Evolutionary conservation across 768 basidiomycete species (phyloP), one percentile per base, ranked within the genome.

Genomic region (Pleurotus cornucopiae): DNA sequence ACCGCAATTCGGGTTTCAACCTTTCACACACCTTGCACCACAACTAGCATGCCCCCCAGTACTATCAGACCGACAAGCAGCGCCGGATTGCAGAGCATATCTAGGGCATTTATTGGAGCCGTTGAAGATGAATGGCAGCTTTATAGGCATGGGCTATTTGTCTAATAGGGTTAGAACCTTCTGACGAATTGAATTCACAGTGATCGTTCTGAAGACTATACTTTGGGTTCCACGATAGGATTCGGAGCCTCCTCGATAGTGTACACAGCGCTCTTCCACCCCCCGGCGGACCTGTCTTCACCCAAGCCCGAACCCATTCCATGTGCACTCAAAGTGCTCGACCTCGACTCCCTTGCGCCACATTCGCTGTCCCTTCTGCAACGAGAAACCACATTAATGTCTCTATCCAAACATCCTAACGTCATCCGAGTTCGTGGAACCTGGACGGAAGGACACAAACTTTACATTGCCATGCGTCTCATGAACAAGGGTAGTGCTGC

Each of bases 161-260:
- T 6, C 46, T 48, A 39, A 38, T 51, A 38, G 57, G 45, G 41
- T n/a, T 30, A 46, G 46, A 23, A 37, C 26, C 47, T 40, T 46
- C 57, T 56, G 26, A 57, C 58, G 60, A 40, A 62, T 30, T 43
- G 56, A 34, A 13, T 23, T 57, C 13, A 41, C 67, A 91, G 91
- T 63, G 88, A 91, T 66, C 68, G 78, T 59, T 73, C 82, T 1
- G 61, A 72, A 11, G 91, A 95, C 74, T 94, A 94, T 64, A 80
- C 79, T 16, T 77, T 90, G 38, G 90, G 89, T 13, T 69, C 79
- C 6, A 82, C 91, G 16, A 93, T 95, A 51, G 94, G 94, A 1
- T 94, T 89, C 63, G 95, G 95, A 16, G 89, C 95, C 2, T 94
- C 92, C 2, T 96, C 95, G 0, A 89, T 88, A 55, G 95, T 98